Percentiles rank a stretch among this genome's conserved stretches.
phyloP scores from a whole-genome alignment of 2,329 filamentous ascomycete genomes.

The Aspergillus fijiensis region DNA sequence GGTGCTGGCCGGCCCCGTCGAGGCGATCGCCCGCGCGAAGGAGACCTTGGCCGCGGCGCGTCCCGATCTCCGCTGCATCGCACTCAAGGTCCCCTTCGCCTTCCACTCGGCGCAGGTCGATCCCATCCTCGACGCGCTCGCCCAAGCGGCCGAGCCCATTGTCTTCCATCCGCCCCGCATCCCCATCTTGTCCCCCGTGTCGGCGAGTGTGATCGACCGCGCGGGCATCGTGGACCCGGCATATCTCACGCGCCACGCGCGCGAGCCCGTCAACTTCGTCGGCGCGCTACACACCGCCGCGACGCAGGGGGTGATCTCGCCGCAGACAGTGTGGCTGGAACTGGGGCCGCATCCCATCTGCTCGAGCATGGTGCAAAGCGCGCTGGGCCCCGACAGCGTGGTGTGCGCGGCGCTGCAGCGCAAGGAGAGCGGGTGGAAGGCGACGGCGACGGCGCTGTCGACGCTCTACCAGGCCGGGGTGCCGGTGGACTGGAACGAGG shows the following conservation, averaged over 20 bases:
- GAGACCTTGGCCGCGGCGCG: slow-evolving; percentile 54
- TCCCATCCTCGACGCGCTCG: slow-evolving; percentile 16
- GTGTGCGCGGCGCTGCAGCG: slow-evolving; percentile 63
- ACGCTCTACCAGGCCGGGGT: slow-evolving; percentile 63
- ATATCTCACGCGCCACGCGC: slow-evolving; percentile 65
- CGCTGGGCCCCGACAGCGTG: slow-evolving; percentile 55
- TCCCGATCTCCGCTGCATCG: slow-evolving; percentile 54
- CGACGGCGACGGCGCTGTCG: slow-evolving; percentile 57
- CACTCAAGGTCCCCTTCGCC: slow-evolving; percentile 65
- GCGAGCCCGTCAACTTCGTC: slow-evolving; percentile 69
- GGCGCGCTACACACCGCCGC: slow-evolving; percentile 62
- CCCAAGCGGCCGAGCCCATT: slow-evolving; percentile 36
- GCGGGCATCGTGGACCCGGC: slow-evolving; percentile 50
- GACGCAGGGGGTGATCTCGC: slow-evolving; percentile 21
- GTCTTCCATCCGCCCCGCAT: slow-evolving; percentile 58
- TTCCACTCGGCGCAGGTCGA: slow-evolving; percentile 35
- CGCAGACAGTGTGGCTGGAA: slow-evolving; percentile 70
- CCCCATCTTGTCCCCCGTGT: slow-evolving; percentile 71
- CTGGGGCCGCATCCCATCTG: slow-evolving; percentile 73
- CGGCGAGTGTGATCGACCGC: not conserved
- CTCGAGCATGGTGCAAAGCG: slow-evolving; percentile 66
- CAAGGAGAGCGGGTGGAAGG: slow-evolving; percentile 64
- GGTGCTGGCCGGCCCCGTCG: slow-evolving; percentile 64
- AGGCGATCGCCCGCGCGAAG: slow-evolving; percentile 48
- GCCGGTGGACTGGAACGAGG: slow-evolving; percentile 69